Evolutionary conservation across 345 rosid genomes (phyloP).

Genomic region (Raphanus sativus): DNA sequence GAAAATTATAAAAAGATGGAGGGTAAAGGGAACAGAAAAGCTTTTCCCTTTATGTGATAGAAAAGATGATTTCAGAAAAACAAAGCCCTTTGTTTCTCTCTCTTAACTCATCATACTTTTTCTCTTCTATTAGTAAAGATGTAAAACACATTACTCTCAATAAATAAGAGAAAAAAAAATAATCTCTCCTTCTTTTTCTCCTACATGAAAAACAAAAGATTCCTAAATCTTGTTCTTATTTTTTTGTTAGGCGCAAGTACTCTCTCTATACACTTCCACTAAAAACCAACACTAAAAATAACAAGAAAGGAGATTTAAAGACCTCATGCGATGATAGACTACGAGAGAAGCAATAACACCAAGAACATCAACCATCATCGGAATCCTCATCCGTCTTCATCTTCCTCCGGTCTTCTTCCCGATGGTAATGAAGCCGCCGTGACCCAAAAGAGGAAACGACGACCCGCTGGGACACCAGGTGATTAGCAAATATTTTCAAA

Average conservation of each 20-base stretch:
- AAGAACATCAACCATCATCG: conserved; percentile 32
- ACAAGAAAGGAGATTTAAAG: not conserved
- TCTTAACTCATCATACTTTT: conserved; percentile 32
- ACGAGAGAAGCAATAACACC: conserved; percentile 35
- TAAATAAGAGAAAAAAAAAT: conserved; percentile 1
- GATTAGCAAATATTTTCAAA: not conserved
- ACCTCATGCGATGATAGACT: conserved; percentile 41
- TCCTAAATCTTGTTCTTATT: conserved; percentile 37
- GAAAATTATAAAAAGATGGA: conserved; percentile 28
- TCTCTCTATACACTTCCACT: conserved; percentile 16
- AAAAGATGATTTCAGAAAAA: conserved; percentile 28
- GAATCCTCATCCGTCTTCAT: conserved; percentile 37
- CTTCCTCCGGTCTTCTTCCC: conserved; percentile 39
- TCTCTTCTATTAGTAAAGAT: conserved; percentile 34
- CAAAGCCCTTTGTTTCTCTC: conserved; percentile 32
- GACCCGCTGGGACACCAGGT: conserved; percentile 99
- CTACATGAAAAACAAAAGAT: conserved; percentile 38
- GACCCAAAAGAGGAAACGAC: conserved; percentile 62
- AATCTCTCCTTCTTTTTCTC: conserved; percentile 33
- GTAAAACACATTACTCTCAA: conserved; percentile 20
- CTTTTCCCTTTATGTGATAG: conserved; percentile 19
- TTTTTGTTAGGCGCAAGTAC: conserved; percentile 15
- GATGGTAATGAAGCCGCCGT: conserved; percentile 26
- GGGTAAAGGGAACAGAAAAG: conserved; percentile 19
- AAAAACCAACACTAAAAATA: not conserved